Evolutionary conservation across 108 stramenopile species (phyloP), one percentile per base, ranked within the genome.

Genomic region (Schizochytrium sp.): DNA sequence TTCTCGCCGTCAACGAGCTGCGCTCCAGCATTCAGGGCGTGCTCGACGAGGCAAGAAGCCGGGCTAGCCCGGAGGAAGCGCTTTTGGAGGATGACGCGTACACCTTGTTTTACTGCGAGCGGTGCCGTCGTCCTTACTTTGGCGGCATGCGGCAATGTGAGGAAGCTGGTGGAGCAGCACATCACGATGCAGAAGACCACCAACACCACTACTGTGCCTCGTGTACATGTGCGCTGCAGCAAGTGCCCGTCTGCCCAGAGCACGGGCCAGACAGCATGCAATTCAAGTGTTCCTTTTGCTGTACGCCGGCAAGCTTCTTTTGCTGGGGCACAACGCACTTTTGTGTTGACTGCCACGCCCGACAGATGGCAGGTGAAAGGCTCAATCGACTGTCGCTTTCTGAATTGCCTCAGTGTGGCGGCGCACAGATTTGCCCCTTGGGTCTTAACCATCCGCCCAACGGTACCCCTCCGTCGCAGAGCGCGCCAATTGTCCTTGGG

Each of bases 241-340:
- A 43, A 5, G 21, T 87, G 14, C 21, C 83, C 6, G 57, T 45
- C 5, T 43, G 44, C 5, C 44, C 48, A 14, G 41, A 45, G 23
- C 44, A 43, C 57, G 44, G 44, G 57, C 83, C 41, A 6, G 83
- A 45, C 12, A n/a, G 41, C 34, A 87, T 53, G 44, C 44, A 48
- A 53, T 87, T 43, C 44, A 51, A 57, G 47, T 87, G 83, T 53
- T 45, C 21, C 29, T 87, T 87, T 53, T 87, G 83, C 57, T 87
- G 83, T 53, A 45, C 83, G 2, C 47, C 44, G 48, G 83, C 83
- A 5, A 45, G 41, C 12, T 87, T 51, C 14, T 87, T 87, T 53
- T 87, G 83, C 34, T 87, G 44, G 44, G 83, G 83, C 5, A 87
- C 83, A 14, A 87, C 83, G 12, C 83, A 87, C 10, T 87, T 87